Conservation (phyloP, 2,329 filamentous ascomycete species). For the Trichoderma koningiopsis region DNA sequence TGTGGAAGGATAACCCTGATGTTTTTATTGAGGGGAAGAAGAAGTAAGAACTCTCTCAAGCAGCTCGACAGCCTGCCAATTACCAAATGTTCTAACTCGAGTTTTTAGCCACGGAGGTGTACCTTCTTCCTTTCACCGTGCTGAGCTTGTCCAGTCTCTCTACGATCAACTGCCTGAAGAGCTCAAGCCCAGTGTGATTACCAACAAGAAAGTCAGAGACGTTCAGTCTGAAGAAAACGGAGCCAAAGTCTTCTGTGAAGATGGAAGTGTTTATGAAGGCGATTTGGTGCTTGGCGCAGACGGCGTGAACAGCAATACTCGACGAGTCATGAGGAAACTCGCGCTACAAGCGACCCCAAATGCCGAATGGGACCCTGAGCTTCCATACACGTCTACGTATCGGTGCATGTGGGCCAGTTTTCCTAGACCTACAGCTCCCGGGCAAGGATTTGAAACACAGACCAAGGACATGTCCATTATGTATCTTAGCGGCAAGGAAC, state of each 20-base stretch:
- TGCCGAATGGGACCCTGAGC: slow-evolving; percentile 32
- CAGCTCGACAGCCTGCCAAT: not conserved
- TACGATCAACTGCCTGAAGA: slow-evolving; percentile 36
- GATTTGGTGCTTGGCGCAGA: slow-evolving; percentile 47
- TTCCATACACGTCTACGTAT: slow-evolving; percentile 39
- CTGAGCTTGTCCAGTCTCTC: slow-evolving; percentile 39
- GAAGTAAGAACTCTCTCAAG: slow-evolving; percentile 30
- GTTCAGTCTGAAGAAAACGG: slow-evolving; percentile 31
- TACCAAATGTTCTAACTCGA: not conserved
- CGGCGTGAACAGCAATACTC: slow-evolving; percentile 45
- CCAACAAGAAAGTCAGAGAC: slow-evolving; percentile 33
- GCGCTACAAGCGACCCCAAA: slow-evolving; percentile 29
- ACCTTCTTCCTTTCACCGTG: slow-evolving; percentile 39
- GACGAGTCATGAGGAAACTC: slow-evolving; percentile 39
- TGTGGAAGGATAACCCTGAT: slow-evolving; percentile 31
- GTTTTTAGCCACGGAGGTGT: slow-evolving; percentile 33
- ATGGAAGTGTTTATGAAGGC: slow-evolving; percentile 39
- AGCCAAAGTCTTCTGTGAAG: slow-evolving; percentile 37
- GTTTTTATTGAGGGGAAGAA: slow-evolving; percentile 32
- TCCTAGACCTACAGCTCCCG: slow-evolving; percentile 30
- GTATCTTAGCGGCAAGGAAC: slow-evolving; percentile 36
- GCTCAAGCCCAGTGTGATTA: slow-evolving; percentile 34
- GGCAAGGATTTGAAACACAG: slow-evolving; percentile 38
- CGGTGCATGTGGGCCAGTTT: slow-evolving; percentile 41
- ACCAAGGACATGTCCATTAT: slow-evolving; percentile 33